phyloP scores from a whole-genome alignment of 768 basidiomycete genomes.

The Calocybe cyanea region DNA sequence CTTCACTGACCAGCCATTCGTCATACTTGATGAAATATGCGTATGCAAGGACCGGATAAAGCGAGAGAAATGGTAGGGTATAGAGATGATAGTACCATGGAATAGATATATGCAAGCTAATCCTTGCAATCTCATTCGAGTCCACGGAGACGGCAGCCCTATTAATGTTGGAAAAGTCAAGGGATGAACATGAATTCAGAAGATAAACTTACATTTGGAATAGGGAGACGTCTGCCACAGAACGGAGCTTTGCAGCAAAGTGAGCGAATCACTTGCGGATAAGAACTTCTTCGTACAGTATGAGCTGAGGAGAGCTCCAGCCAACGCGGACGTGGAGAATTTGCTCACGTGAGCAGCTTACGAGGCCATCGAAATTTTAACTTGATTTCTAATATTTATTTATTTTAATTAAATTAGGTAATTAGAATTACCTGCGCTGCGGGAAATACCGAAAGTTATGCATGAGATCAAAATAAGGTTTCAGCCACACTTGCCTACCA shows the following conservation, averaged over 20 bases:
- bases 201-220: not conserved
- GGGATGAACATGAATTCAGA: too few relatives aligned
- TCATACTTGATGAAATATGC: constrained; percentile 92
- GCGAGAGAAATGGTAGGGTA: constrained; percentile 68
- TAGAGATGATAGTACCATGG: constrained; percentile 75
- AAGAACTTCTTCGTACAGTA: too few relatives aligned
- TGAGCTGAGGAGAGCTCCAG: too few relatives aligned
- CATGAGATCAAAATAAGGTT: constrained; percentile 29
- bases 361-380: too few relatives aligned
- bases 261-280: too few relatives aligned
- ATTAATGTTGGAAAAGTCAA: constrained; percentile 1
- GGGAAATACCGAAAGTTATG: constrained; percentile 25
- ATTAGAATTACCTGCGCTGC: too few relatives aligned
- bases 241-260: too few relatives aligned
- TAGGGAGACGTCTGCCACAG: too few relatives aligned
- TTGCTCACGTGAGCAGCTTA: too few relatives aligned
- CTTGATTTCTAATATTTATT: too few relatives aligned
- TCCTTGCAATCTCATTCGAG: constrained; percentile 64
- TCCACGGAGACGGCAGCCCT: constrained; percentile 52
- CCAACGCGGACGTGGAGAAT: too few relatives aligned
- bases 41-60: constrained; percentile 84
- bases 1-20: constrained; percentile 86
- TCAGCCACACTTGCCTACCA: constrained; percentile 26
- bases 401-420: too few relatives aligned
- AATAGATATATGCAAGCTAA: constrained; percentile 61